Evolutionary conservation across 2,329 filamentous ascomycete species (phyloP).

Genomic region (Venturiaceae sp.): DNA sequence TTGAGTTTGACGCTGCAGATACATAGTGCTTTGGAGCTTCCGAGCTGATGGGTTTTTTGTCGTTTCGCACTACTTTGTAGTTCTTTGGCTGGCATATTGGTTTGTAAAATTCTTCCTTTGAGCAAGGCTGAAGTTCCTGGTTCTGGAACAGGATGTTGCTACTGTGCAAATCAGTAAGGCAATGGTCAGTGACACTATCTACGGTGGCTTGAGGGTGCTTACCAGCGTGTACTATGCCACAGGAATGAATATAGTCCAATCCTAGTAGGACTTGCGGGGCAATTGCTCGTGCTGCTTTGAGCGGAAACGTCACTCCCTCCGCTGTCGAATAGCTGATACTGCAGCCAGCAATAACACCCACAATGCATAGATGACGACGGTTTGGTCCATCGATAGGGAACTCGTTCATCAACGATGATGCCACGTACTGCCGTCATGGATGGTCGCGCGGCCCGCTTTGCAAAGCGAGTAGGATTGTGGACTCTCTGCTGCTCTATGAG

Average conservation of each 20-base stretch:
- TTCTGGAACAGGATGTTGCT: not conserved
- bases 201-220: not conserved
- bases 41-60: not conserved
- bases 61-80: not conserved
- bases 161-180: not conserved
- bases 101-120: not conserved
- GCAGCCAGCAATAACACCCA: not conserved
- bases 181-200: not conserved
- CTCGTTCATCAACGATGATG: not conserved
- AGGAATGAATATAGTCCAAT: not conserved
- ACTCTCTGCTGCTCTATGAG: not conserved
- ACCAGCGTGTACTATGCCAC: not conserved
- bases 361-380: not conserved
- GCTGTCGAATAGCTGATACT: not conserved
- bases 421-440: not conserved
- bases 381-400: slow-evolving; percentile 5
- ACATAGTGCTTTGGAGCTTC: no score
- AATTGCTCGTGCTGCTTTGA: not conserved
- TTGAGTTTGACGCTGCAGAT: not conserved
- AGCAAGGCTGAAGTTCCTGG: not conserved
- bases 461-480: not conserved
- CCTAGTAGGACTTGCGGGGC: not conserved
- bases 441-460: not conserved
- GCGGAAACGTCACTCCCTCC: not conserved
- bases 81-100: not conserved